phyloP scores from a whole-genome alignment of 768 basidiomycete species.

The Exidia glandulosa region DNA sequence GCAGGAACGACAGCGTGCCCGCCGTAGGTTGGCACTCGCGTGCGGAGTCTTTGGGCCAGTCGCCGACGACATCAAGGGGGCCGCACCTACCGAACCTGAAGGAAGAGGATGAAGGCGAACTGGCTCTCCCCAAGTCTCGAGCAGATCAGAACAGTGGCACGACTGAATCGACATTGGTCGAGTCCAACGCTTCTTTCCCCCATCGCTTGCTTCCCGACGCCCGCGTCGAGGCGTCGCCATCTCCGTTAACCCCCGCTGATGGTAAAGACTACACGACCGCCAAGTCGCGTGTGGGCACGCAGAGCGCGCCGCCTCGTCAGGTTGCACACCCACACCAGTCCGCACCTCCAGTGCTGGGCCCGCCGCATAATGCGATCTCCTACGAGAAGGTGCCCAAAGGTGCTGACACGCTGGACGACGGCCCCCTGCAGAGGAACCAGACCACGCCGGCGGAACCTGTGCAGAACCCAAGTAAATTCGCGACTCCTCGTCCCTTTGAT shows the following conservation, averaged over 20 bases:
- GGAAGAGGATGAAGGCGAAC: background rate
- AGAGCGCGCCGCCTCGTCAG: conserved; percentile 3
- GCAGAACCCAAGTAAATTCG: background rate
- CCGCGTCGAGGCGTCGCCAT: conserved; percentile 33
- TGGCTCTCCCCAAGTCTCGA: background rate
- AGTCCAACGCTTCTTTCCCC: background rate
- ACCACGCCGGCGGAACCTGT: background rate
- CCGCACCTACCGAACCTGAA: background rate
- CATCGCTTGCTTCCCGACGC: conserved; percentile 11
- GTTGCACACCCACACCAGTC: conserved; percentile 18
- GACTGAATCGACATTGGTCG: background rate
- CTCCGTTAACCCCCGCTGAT: conserved; percentile 14
- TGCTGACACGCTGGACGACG: background rate
- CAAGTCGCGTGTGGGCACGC: background rate
- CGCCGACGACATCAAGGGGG: background rate
- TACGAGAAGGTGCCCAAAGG: background rate
- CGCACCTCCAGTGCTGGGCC: conserved; percentile 44
- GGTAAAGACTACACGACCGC: background rate
- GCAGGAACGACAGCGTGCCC: conserved; percentile 2
- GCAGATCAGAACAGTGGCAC: background rate
- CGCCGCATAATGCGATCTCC: conserved; percentile 15
- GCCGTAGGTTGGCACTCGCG: background rate
- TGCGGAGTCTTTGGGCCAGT: background rate
- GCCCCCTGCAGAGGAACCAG: background rate
- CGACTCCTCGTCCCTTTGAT: background rate